phyloP scores from a whole-genome alignment of 1,139 yeast species.

The Diutina ranongensis region DNA sequence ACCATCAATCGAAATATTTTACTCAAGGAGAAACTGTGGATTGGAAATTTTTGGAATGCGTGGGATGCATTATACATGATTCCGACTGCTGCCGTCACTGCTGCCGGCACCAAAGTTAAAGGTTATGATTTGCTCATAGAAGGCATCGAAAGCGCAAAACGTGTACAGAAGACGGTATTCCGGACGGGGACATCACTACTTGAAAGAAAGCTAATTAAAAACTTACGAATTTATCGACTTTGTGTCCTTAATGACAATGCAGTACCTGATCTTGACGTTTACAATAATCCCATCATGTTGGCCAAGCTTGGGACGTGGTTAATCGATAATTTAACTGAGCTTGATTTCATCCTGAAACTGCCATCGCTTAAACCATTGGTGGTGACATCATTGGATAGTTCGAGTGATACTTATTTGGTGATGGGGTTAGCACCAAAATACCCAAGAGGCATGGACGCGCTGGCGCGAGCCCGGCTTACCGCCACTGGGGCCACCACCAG shows the following conservation, averaged over 20 bases:
- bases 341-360: constrained; percentile 35
- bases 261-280: constrained; percentile 64
- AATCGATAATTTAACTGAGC: constrained; percentile 77
- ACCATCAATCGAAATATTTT: constrained; percentile 30
- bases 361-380: constrained; percentile 63
- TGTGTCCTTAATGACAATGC: constrained; percentile 71
- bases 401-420: constrained; percentile 72
- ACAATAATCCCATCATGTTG: constrained; percentile 77
- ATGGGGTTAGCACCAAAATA: constrained; percentile 83
- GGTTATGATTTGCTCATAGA: constrained; percentile 49
- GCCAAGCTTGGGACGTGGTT: constrained; percentile 85
- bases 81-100: constrained; percentile 10
- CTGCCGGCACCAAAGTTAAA: constrained; percentile 19
- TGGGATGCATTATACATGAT: constrained; percentile 78
- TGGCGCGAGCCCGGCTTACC: constrained; percentile 28
- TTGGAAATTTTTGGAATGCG: constrained; percentile 84
- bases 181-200: constrained; percentile 80
- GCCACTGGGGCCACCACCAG: constrained; percentile 25
- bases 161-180: constrained; percentile 75
- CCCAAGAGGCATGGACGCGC: constrained; percentile 44
- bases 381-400: constrained; percentile 70
- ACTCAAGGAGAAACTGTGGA: constrained; percentile 62
- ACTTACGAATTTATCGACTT: constrained; percentile 67
- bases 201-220: constrained; percentile 71
- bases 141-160: constrained; percentile 74